These are phyloP conservation scores for Gymnopus androsaceus DNA, from an alignment of 1,284 basidiomycete genomes.

Conservation along the genomic window DNA sequence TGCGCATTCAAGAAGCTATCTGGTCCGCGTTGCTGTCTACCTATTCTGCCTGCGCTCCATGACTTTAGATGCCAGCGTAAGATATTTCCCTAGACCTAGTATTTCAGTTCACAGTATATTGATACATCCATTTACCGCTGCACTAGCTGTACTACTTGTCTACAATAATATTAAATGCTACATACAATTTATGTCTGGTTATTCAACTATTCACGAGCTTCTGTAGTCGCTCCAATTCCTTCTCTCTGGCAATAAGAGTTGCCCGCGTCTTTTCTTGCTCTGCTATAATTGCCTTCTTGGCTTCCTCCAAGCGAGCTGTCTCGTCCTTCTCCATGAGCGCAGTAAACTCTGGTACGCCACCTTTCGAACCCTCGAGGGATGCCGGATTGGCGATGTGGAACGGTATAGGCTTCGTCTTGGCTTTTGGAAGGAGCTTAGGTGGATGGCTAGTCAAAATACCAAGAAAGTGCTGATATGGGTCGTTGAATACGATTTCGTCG, in stretches of 20 bases:
- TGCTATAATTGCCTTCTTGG: slow-evolving; percentile 64
- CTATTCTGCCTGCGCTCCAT: slow-evolving; percentile 10
- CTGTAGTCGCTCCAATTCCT: slow-evolving; percentile 65
- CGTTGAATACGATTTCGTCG: slow-evolving; percentile 96
- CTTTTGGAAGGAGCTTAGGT: slow-evolving; percentile 79
- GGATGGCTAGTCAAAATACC: slow-evolving; percentile 80
- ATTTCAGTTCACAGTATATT: slow-evolving; percentile 39
- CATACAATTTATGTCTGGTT: background rate
- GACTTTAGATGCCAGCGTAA: too few species aligned
- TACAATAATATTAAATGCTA: background rate
- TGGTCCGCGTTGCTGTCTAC: slow-evolving; percentile 55
- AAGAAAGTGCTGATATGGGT: slow-evolving; percentile 90
- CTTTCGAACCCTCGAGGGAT: slow-evolving; percentile 63
- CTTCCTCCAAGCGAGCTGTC: slow-evolving; percentile 77
- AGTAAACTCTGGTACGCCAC: slow-evolving; percentile 79
- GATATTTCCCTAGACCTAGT: slow-evolving; percentile 86
- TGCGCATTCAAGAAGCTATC: slow-evolving; percentile 85
- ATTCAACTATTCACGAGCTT: slow-evolving; percentile 39
- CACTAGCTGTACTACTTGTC: too few species aligned
- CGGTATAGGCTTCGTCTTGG: slow-evolving; percentile 63
- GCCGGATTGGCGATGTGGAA: slow-evolving; percentile 68
- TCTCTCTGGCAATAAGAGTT: slow-evolving; percentile 72
- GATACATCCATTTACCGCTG: too few species aligned
- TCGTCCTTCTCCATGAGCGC: slow-evolving; percentile 86
- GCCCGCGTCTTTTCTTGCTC: slow-evolving; percentile 65